A percentile compares a stretch with the other conserved stretches of the same genome.
phyloP scores from a whole-genome alignment of 2,329 filamentous ascomycete genomes.

The Fusarium xyrophilum region DNA sequence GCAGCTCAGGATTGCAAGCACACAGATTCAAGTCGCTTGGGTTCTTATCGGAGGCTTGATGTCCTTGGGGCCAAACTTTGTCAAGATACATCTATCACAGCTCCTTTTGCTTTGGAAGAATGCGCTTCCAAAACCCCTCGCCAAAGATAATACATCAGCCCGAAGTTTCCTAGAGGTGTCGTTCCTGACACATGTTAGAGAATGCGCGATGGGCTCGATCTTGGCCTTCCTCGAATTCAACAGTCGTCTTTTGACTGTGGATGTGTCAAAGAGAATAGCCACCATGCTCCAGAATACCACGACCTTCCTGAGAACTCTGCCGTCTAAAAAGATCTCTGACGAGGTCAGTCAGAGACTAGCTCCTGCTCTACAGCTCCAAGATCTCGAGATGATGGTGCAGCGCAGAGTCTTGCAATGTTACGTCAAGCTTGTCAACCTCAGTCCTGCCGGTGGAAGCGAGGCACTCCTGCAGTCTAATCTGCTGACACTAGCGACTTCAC shows the following conservation, averaged over 20 bases:
- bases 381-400: constrained; percentile 92
- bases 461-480: constrained; percentile 89
- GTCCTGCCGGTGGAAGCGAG: constrained; percentile 83
- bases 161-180: constrained; percentile 87
- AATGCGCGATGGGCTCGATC: constrained; percentile 91
- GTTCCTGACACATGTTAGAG: constrained; percentile 91
- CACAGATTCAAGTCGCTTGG: constrained; percentile 97
- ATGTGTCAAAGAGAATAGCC: constrained; percentile 91
- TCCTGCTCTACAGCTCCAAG: constrained; percentile 85
- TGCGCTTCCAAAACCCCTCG: constrained; percentile 90
- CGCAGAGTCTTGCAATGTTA: constrained; percentile 94
- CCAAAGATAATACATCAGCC: constrained; percentile 86
- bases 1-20: constrained; percentile 87
- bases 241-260: constrained; percentile 85
- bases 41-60: constrained; percentile 95
- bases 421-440: constrained; percentile 86
- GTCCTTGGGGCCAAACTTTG: constrained; percentile 96
- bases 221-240: constrained; percentile 94
- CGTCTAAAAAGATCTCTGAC: constrained; percentile 82
- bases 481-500: constrained; percentile 84
- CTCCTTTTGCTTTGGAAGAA: constrained; percentile 96
- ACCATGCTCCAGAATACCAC: constrained; percentile 96
- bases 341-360: constrained; percentile 85
- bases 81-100: constrained; percentile 97
- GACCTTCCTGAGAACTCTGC: constrained; percentile 84